Conservation (phyloP, 2,329 filamentous ascomycete species). For the Botrytis elliptica region DNA sequence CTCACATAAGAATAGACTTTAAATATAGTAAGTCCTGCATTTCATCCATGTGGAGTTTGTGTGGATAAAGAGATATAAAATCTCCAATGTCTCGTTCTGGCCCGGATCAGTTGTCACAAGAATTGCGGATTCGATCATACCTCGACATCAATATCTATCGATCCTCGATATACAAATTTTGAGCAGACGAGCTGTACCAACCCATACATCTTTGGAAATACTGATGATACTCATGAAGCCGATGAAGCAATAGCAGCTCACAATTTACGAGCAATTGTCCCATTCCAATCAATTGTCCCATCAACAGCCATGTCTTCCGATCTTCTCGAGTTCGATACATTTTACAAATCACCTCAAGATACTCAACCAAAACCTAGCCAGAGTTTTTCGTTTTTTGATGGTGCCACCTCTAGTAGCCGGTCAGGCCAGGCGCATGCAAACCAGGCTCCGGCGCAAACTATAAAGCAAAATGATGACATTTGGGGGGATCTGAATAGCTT, state of each 20-base stretch:
- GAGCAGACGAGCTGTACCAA: background rate
- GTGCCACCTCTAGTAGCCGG: slow-evolving; percentile 18
- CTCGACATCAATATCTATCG: background rate
- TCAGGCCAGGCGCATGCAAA: slow-evolving; percentile 27
- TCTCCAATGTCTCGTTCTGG: background rate
- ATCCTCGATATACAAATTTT: background rate
- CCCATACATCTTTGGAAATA: background rate
- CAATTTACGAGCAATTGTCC: background rate
- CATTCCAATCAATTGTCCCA: background rate
- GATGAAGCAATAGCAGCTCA: slow-evolving; percentile 3
- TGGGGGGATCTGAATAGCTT: slow-evolving; percentile 34
- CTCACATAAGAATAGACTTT: background rate
- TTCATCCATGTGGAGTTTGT: background rate
- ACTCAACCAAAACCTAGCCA: slow-evolving; percentile 34
- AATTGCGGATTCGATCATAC: background rate
- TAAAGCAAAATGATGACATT: slow-evolving; percentile 25
- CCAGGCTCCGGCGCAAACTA: background rate
- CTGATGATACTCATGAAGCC: slow-evolving; percentile 9
- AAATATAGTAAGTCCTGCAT: slow-evolving; percentile 1
- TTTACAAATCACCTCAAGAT: slow-evolving; percentile 42
- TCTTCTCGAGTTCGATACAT: slow-evolving; percentile 60
- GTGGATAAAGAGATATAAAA: background rate
- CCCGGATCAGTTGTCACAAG: background rate
- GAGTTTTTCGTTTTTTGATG: slow-evolving; percentile 30
- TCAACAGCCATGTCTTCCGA: slow-evolving; percentile 58